Conservation (phyloP, 371 early-diverging fungal species). For the Mucor plumbeus region DNA sequence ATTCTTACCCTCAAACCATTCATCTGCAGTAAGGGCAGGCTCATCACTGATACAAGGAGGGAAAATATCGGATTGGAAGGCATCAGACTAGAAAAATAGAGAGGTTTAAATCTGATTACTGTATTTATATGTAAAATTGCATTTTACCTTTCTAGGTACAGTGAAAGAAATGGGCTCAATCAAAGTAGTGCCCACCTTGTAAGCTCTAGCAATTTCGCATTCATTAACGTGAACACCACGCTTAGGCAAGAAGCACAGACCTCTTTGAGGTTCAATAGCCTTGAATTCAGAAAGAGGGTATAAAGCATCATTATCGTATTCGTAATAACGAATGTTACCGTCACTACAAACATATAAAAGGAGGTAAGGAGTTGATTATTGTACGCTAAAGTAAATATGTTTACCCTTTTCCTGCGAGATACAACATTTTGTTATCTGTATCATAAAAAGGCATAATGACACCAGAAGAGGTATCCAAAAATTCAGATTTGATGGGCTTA, state of each 20-base stretch:
- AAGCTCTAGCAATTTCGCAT: constrained; percentile 92
- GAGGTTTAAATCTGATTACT: background rate
- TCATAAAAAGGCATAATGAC: constrained; percentile 97
- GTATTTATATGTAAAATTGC: background rate
- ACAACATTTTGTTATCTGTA: constrained; percentile 86
- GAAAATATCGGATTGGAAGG: constrained; percentile 96
- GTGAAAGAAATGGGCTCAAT: constrained; percentile 97
- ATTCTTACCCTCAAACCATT: constrained; percentile 88
- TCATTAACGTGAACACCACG: constrained; percentile 86
- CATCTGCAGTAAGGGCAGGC: constrained; percentile 87
- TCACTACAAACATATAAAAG: constrained; percentile 66
- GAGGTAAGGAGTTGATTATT: background rate
- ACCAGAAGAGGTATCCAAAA: constrained; percentile 93
- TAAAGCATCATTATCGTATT: constrained; percentile 87
- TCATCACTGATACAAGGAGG: constrained; percentile 86
- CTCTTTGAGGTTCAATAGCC: constrained; percentile 93
- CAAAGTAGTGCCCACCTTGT: constrained; percentile 84
- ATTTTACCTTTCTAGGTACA: constrained; percentile 91
- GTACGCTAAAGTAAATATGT: background rate
- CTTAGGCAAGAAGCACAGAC: constrained; percentile 94
- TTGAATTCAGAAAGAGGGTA: constrained; percentile 85
- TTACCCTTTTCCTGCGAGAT: constrained; percentile 93
- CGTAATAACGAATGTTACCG: constrained; percentile 97
- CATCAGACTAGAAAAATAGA: constrained; percentile 72
- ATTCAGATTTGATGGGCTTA: constrained; percentile 79